Base-by-base conservation (phyloP, 805 yeast genomes). In the Barnettozyma sp. region DNA sequence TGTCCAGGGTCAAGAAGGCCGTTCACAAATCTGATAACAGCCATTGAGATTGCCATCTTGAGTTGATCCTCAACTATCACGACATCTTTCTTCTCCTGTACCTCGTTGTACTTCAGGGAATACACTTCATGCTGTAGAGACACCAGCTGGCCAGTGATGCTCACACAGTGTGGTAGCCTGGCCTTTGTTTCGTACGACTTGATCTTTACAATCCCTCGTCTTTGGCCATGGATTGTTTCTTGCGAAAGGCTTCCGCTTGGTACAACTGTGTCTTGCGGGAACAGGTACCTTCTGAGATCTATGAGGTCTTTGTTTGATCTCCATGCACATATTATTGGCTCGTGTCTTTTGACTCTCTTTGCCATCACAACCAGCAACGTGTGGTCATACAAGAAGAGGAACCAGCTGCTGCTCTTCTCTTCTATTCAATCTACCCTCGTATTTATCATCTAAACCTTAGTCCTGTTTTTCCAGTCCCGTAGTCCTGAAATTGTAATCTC, bases 1-100 rank as follows among this genome's bases (percentile, higher is more conserved):
- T 92, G 98, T 33, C 71, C 71, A 0, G 94, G 92, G 55, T 92
- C 98, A 24, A 92, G 58, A 4, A 86, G 57, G 3, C 97, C 97
- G 57, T 92, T 92, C 18, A 92, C 97, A 60, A 90, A 86, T 39
- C 94, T 65, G 19, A 86, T 78, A 10, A 88, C 50, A 0, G 86
- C 74, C 83, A 82, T 78, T 0, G 87, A 33, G 4, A 37, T 33
- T 2, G 36, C 25, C 29, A 17, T 29, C 25, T 22, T 36, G 21
- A 27, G 27, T 12, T 22, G 30, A 16, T 32, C 37, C 18, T 34
- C 40, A 23, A 8, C n/a, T 15, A 20, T 14, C 16, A 21, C 11
- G n/a, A 19, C n/a, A 17, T 16, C 31, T 14, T 12, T 6, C 9
- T 15, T 20, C 4, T 15, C 2, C n/a, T n/a, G n/a, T n/a, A n/a